phyloP scores from a whole-genome alignment of 2,329 filamentous ascomycete genomes.

The Penicillium sp. region DNA sequence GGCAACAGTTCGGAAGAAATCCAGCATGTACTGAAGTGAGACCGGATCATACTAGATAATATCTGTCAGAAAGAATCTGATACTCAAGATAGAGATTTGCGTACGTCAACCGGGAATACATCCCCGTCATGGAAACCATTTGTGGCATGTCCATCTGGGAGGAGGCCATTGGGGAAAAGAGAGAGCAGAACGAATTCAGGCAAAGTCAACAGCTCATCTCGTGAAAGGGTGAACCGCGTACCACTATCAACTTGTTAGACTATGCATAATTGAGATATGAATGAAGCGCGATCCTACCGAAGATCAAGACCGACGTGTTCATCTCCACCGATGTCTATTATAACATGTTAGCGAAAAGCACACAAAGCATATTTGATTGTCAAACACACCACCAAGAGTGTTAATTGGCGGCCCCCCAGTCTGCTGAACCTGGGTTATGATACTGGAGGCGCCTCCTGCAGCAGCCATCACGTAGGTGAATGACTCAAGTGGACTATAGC shows the following conservation, averaged over 20 bases:
- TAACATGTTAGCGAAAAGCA: neutral
- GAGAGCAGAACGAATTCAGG: conserved; percentile 95
- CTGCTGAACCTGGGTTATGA: conserved; percentile 98
- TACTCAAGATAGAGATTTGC: conserved; percentile 32
- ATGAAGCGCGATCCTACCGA: conserved; percentile 51
- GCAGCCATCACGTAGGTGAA: conserved; percentile 98
- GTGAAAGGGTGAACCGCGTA: conserved; percentile 82
- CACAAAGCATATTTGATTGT: neutral
- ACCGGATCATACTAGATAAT: conserved; percentile 76
- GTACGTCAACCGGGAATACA: conserved; percentile 92
- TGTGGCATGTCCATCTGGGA: conserved; percentile 83
- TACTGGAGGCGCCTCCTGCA: conserved; percentile 91
- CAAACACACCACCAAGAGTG: conserved; percentile 63
- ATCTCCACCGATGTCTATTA: conserved; percentile 67
- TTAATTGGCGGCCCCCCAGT: conserved; percentile 76
- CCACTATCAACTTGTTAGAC: conserved; percentile 50
- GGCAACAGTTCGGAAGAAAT: conserved; percentile 92
- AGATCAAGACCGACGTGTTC: conserved; percentile 93
- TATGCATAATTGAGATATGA: neutral
- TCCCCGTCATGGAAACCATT: conserved; percentile 86
- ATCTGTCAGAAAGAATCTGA: conserved; percentile 1
- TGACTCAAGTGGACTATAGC: conserved; percentile 78
- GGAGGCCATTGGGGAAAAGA: conserved; percentile 95
- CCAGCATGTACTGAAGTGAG: conserved; percentile 96
- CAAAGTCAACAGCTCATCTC: conserved; percentile 87